Conservation (phyloP, 1,284 basidiomycete species). For the Rhodotorula sp. region DNA sequence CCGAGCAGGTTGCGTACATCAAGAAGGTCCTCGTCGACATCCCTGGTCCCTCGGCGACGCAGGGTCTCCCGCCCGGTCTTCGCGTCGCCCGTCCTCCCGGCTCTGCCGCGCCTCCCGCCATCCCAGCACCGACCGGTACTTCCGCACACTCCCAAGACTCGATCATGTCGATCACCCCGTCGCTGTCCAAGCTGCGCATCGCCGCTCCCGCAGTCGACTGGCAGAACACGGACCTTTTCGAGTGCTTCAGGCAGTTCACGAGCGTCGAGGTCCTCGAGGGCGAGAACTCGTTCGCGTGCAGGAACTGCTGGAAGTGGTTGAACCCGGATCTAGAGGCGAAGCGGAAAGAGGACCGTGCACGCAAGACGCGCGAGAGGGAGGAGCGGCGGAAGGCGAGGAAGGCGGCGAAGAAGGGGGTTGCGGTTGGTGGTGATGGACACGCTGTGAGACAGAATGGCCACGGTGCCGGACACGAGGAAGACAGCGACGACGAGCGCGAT, state of each 20-base stretch:
- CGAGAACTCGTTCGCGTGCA: slow-evolving; percentile 89
- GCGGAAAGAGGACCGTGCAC: slow-evolving; percentile 35
- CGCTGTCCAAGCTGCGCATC: slow-evolving; percentile 26
- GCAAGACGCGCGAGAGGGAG: background rate
- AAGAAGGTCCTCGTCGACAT: slow-evolving; percentile 41
- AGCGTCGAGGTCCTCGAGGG: slow-evolving; percentile 86
- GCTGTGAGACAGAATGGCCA: background rate
- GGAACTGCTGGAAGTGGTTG: slow-evolving; percentile 78
- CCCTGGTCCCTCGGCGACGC: slow-evolving; percentile 22
- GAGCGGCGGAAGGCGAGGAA: slow-evolving; percentile 8
- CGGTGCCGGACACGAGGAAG: background rate
- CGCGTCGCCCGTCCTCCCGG: slow-evolving; percentile 42
- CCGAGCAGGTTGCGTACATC: slow-evolving; percentile 44
- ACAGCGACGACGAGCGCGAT: background rate
- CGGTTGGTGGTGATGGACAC: too few species aligned
- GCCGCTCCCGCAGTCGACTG: slow-evolving; percentile 13
- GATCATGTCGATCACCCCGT: slow-evolving; percentile 16
- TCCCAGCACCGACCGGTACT: background rate
- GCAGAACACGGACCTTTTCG: slow-evolving; percentile 51
- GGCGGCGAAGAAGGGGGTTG: background rate
- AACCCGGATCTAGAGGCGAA: slow-evolving; percentile 44
- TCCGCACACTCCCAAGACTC: slow-evolving; percentile 4
- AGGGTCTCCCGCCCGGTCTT: slow-evolving; percentile 25
- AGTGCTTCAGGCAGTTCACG: slow-evolving; percentile 78
- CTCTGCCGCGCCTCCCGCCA: background rate